These are phyloP conservation scores for Linnemannia zychae DNA, from an alignment of 192 early-diverging fungal genomes.

Conservation along the genomic window DNA sequence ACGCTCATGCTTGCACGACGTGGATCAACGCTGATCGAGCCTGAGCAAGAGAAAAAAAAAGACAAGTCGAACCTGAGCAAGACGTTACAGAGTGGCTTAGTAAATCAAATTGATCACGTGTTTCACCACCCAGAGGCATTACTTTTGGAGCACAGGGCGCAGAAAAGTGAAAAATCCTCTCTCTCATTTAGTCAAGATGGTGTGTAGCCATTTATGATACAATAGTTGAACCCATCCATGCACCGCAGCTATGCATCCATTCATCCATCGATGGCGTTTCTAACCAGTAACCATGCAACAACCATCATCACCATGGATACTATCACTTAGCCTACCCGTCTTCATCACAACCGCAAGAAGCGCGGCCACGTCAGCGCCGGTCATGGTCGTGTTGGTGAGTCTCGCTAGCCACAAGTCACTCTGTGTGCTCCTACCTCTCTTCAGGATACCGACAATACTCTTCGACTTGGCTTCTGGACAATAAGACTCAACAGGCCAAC, in stretches of 20 bases:
- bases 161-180: conserved; percentile 6
- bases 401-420: neutral
- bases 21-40: neutral
- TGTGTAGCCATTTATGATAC: neutral
- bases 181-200: conserved; percentile 16
- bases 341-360: conserved; percentile 94
- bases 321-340: conserved; percentile 78
- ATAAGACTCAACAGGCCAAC: neutral
- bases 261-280: conserved; percentile 12
- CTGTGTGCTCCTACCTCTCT: neutral
- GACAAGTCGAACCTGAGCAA: neutral
- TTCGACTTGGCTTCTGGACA: neutral
- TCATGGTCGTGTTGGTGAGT: conserved; percentile 97
- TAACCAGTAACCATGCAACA: neutral
- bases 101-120: neutral
- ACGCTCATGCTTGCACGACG: neutral
- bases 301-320: neutral
- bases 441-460: neutral
- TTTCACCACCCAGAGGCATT: neutral
- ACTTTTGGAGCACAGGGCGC: neutral
- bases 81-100: neutral
- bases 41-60: neutral
- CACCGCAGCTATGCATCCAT: conserved; percentile 8
- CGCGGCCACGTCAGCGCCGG: conserved; percentile 99
- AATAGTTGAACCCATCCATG: neutral